Percentiles rank a stretch among this genome's conserved stretches.
Conservation (phyloP, 441 rosid species). For the Pelargonium fulgidum region DNA sequence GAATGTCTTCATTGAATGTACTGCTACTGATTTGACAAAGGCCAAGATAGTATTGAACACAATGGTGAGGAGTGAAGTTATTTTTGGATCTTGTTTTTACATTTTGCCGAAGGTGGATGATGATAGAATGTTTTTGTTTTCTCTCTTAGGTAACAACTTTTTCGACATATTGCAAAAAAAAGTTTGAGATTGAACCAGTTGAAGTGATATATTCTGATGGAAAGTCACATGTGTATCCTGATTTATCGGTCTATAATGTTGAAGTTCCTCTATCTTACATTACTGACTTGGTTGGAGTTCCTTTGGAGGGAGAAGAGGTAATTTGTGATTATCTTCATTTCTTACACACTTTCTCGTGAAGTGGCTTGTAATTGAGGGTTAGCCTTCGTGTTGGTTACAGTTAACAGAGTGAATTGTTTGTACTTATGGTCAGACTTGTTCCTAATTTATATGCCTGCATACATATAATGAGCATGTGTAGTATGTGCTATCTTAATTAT, state of each 20-base stretch:
- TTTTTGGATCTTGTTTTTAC: conserved; percentile 14
- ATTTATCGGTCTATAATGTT: conserved; percentile 60
- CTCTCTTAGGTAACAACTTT: conserved; percentile 59
- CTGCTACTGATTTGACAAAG: conserved; percentile 89
- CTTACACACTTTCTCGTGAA: neutral
- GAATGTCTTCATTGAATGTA: conserved; percentile 92
- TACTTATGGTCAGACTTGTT: neutral
- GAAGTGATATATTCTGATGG: conserved; percentile 66
- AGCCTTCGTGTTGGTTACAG: neutral
- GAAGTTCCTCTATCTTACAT: conserved; percentile 78
- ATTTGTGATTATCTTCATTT: neutral
- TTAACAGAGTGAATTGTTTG: neutral
- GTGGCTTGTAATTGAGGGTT: neutral
- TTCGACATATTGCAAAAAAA: conserved; percentile 62
- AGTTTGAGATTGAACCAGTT: conserved; percentile 86
- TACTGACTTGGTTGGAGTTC: conserved; percentile 61
- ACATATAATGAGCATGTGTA: neutral
- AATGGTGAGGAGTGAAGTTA: conserved; percentile 44
- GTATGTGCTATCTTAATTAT: neutral
- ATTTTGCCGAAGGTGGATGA: conserved; percentile 11
- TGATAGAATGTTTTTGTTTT: conserved; percentile 11
- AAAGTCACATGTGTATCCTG: conserved; percentile 58
- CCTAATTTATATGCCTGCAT: neutral
- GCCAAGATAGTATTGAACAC: conserved; percentile 90
- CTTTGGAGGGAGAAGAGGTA: conserved; percentile 76